Base-by-base conservation (phyloP, 139 green algal species). In the Pseudopediastrum boryanum region DNA sequence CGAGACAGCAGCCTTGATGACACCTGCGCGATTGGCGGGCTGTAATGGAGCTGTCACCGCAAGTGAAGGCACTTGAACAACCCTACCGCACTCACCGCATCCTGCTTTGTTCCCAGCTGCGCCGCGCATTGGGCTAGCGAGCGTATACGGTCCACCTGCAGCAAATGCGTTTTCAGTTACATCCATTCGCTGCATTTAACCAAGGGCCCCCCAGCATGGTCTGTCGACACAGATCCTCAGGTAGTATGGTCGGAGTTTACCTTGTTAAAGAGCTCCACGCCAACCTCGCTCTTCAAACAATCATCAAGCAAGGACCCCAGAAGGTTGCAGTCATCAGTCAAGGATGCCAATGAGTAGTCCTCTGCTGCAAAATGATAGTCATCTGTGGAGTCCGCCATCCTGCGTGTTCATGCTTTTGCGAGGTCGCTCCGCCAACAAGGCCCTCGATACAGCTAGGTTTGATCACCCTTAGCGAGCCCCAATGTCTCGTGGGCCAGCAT, bases 271-370 rank as follows among this genome's bases (percentile, higher is more conserved):
- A 97, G 80, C 41, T 88, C 89, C 10, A 92, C 84, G 5, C 94
- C 94, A 25, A 97, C 88, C 56, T 98, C 94, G 13, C 90, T 88
- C 19, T 85, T 82, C 38, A 98, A 81, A 65, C 85, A 94, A 33
- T 96, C 90, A 62, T 98, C 94, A 35, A 98, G 84, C 31, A 97
- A 75, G 1, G 68, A 80, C 2, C 89, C 86, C 21, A 98, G 87
- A 36, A 98, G 85, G 43, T 90, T 89, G 83, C 93, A 98, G 71
- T 98, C 93, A 78, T 98, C 94, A 13, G 56, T 39, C n/a, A 59
- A 23, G 29, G 69, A 25, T 2, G 70, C 48, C 13, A 63, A n/a
- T 39, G 31, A 36, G 35, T 52, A 77, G 21, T 77, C 69, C 23
- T 77, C 69, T 64, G 69, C 64, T 52, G 64, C 35, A 31, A 71